These are phyloP conservation scores for Thraustochytrium sp. DNA, from an alignment of 352 stramenopile genomes.

Conservation along the genomic window DNA sequence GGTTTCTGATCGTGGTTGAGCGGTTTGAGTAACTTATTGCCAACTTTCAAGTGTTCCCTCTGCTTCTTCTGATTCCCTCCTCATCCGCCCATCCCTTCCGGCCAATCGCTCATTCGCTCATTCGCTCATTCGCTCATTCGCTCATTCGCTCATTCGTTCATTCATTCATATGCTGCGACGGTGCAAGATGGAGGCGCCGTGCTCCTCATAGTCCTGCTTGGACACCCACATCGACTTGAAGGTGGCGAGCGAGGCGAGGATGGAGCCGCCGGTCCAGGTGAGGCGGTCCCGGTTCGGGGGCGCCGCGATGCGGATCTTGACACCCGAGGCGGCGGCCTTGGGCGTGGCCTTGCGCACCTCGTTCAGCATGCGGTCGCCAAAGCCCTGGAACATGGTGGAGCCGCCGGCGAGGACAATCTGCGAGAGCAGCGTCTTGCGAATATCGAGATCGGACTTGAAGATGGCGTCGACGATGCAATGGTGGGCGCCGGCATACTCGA, in stretches of 20 bases:
- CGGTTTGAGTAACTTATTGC: no score
- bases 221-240: conserved; percentile 98
- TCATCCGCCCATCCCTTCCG: neutral
- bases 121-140: no score
- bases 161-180: neutral
- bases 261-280: conserved; percentile 95
- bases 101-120: no score
- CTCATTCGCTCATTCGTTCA: neutral
- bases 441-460: conserved; percentile 79
- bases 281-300: conserved; percentile 88
- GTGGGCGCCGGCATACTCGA: conserved; percentile 64
- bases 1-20: no score
- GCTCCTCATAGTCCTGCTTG: conserved; percentile 91
- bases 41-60: no score
- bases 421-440: conserved; percentile 73
- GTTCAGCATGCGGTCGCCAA: conserved; percentile 86
- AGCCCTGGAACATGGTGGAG: conserved; percentile 88
- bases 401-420: conserved; percentile 75
- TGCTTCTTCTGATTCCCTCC: no score
- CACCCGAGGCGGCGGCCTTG: conserved; percentile 58
- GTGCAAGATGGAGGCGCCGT: conserved; percentile 69
- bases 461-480: conserved; percentile 66
- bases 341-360: conserved; percentile 83
- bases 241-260: conserved; percentile 93
- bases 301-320: conserved; percentile 91